Conservation (phyloP, 2,329 filamentous ascomycete species). For the Fusarium graminum region DNA sequence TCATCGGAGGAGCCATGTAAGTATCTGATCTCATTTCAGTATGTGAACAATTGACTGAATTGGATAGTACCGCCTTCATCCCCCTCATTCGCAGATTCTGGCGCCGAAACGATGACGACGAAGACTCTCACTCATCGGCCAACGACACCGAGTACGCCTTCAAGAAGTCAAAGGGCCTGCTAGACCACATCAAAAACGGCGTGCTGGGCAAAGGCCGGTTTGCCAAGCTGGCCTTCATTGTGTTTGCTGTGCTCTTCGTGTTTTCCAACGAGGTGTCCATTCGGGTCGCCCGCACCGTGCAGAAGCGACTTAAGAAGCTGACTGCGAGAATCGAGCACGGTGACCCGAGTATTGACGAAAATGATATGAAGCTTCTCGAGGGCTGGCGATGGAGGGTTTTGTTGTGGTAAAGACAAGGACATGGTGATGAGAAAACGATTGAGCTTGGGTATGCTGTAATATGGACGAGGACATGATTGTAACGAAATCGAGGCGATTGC, state of each 20-base stretch:
- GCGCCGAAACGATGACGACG: conserved; percentile 58
- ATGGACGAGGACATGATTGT: conserved; percentile 51
- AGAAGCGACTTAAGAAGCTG: conserved; percentile 64
- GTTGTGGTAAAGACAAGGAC: conserved; percentile 55
- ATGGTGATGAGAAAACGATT: conserved; percentile 4
- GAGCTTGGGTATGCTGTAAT: conserved; percentile 37
- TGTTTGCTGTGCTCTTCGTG: conserved; percentile 69
- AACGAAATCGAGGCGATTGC: conserved; percentile 47
- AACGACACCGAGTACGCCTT: conserved; percentile 72
- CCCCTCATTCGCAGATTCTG: conserved; percentile 66
- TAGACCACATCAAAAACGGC: conserved; percentile 63
- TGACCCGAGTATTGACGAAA: conserved; percentile 60
- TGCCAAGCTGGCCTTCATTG: conserved; percentile 66
- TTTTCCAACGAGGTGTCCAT: conserved; percentile 71
- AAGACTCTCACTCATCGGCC: conserved; percentile 54
- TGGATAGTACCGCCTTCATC: conserved; percentile 62
- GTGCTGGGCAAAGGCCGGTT: conserved; percentile 60
- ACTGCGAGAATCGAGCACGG: conserved; percentile 62
- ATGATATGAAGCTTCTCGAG: conserved; percentile 63
- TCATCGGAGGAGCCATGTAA: conserved; percentile 66
- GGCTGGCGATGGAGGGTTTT: conserved; percentile 71
- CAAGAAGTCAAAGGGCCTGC: conserved; percentile 62
- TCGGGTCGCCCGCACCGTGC: conserved; percentile 65
- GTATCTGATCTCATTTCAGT: conserved; percentile 30
- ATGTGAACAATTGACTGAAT: conserved; percentile 15